Conservation (phyloP, 176 grass and related monocot species). For the bread wheat (Triticum aestivum) region IWGSC_CS_RefSeq_v2.1 NC_057803.1:437594170-437594669, state of each 20-base stretch:
- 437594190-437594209: slow-evolving; percentile 46
- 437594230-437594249: slow-evolving; percentile 14
- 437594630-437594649: slow-evolving; percentile 28
- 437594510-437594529: neutral
- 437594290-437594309: slow-evolving; percentile 30
- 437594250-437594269: neutral
- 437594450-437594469: slow-evolving; percentile 32
- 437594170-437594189: slow-evolving; percentile 16
- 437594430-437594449: neutral
- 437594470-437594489: slow-evolving; percentile 25
- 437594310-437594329: slow-evolving; percentile 29
- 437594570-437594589: slow-evolving; percentile 44
- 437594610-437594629: slow-evolving; percentile 41
- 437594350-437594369: slow-evolving; percentile 23
- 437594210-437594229: slow-evolving; percentile 46
- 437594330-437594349: slow-evolving; percentile 10
- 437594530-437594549: slow-evolving; percentile 9
- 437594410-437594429: neutral
- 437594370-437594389: neutral
- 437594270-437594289: slow-evolving; percentile 23
- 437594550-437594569: neutral
- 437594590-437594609: slow-evolving; percentile 43
- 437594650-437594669: slow-evolving; percentile 34
- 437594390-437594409: neutral
- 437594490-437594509: slow-evolving; percentile 16